Evolutionary conservation across 768 basidiomycete genomes (phyloP).

Genomic region (Infundibulicybe gibba): DNA sequence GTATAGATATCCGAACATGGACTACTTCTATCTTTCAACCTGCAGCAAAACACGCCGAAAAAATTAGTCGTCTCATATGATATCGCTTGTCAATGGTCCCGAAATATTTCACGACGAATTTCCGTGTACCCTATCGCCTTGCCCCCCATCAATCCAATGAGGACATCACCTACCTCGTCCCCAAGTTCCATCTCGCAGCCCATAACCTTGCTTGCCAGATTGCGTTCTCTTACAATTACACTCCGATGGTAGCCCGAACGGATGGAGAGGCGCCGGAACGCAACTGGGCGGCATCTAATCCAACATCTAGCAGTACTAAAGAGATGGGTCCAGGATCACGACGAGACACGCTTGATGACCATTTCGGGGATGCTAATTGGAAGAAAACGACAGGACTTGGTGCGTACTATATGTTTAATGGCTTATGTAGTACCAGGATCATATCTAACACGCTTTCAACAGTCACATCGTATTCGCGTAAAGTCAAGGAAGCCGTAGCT

Average conservation of each 20-base stretch:
- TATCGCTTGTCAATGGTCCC: slow-evolving; percentile 20
- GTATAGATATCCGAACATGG: slow-evolving; percentile 24
- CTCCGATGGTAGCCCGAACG: slow-evolving; percentile 14
- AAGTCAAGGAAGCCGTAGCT: not conserved
- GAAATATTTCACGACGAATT: slow-evolving; percentile 3
- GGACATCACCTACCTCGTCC: not conserved
- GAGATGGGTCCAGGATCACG: slow-evolving; percentile 27
- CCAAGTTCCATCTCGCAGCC: not conserved
- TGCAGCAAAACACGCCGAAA: not conserved
- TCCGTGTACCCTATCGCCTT: not conserved
- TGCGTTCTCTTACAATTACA: slow-evolving; percentile 23
- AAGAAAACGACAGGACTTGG: slow-evolving; percentile 1
- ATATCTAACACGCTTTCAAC: not conserved
- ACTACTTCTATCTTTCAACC: slow-evolving; percentile 17
- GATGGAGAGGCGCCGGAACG: slow-evolving; percentile 28
- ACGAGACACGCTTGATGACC: slow-evolving; percentile 25
- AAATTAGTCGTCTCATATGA: slow-evolving; percentile 23
- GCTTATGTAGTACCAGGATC: no score
- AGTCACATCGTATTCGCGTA: not conserved
- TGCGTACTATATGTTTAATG: no score
- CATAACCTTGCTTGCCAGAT: not conserved
- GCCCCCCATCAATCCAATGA: slow-evolving; percentile 3
- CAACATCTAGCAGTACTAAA: slow-evolving; percentile 16
- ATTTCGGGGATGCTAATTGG: slow-evolving; percentile 11
- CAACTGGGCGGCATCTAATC: slow-evolving; percentile 22